Conservation (phyloP, 306 rosid species). For the Pueraria montana region DNA sequence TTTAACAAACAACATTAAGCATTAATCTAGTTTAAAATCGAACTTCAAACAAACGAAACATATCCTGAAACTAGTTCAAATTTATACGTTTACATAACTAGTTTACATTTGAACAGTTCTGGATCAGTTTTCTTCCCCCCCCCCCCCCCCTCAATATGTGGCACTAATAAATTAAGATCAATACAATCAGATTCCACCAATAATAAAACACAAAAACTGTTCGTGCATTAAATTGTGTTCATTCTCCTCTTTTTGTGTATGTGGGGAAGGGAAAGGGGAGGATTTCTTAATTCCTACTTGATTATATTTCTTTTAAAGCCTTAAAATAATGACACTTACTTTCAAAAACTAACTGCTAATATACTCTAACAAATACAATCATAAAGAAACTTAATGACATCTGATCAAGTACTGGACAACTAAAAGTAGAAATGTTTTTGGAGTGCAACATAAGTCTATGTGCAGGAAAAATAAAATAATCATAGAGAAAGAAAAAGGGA, state of each 20-base stretch:
- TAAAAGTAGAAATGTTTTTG: neutral
- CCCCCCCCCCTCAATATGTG: no score
- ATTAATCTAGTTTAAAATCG: neutral
- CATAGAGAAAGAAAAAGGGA: neutral
- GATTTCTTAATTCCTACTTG: neutral
- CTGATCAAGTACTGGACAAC: neutral
- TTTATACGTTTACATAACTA: neutral
- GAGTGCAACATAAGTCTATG: neutral
- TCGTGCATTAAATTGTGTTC: neutral
- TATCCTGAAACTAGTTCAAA: conserved; percentile 4
- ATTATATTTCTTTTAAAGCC: neutral
- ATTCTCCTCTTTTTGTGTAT: neutral
- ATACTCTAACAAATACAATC: neutral
- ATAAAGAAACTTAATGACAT: neutral
- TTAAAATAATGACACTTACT: conserved; percentile 4
- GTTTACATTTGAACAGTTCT: neutral
- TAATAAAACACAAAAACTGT: neutral
- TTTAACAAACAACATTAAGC: neutral
- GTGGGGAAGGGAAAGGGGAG: neutral
- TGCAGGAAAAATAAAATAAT: neutral
- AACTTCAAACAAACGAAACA: conserved; percentile 13
- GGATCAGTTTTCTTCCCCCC: conserved; percentile 3
- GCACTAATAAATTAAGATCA: neutral
- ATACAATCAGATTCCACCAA: neutral
- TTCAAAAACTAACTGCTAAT: neutral